phyloP scores from a whole-genome alignment of 192 early-diverging fungal species.

The Globomyces pollinis-pini region DNA sequence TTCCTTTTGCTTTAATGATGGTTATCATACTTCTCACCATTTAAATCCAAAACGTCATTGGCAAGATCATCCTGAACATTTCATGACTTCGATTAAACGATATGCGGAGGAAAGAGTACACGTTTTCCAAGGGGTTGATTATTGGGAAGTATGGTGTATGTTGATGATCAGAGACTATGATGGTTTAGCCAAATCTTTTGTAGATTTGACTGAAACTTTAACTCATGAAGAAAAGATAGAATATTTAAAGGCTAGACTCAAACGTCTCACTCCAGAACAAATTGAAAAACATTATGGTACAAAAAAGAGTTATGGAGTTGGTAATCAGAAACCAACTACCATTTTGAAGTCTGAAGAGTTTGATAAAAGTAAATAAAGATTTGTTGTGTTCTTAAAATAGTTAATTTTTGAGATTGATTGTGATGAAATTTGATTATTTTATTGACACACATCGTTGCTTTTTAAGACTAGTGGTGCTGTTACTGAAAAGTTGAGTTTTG shows the following conservation, averaged over 20 bases:
- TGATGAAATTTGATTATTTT: too few species aligned
- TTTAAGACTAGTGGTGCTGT: too few species aligned
- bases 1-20: conserved; percentile 30
- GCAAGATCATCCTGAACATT: conserved; percentile 34
- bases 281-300: conserved; percentile 21
- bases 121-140: conserved; percentile 24
- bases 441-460: too few species aligned
- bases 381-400: too few species aligned
- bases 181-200: conserved; percentile 14
- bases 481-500: too few species aligned
- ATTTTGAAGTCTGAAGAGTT: too few species aligned
- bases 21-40: conserved; percentile 43
- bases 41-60: conserved; percentile 34
- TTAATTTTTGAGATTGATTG: too few species aligned
- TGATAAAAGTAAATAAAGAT: too few species aligned
- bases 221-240: conserved; percentile 15
- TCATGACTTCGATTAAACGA: conserved; percentile 11
- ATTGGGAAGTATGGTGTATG: conserved; percentile 16
- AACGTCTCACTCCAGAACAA: conserved; percentile 16
- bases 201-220: conserved; percentile 13
- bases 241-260: conserved; percentile 17
- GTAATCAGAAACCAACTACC: too few species aligned
- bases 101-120: conserved; percentile 23
- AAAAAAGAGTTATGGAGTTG: too few species aligned
- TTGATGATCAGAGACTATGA: conserved; percentile 27